Evolutionary conservation across 2,329 filamentous ascomycete genomes (phyloP).

Genomic region (Raffaelea arxii): DNA sequence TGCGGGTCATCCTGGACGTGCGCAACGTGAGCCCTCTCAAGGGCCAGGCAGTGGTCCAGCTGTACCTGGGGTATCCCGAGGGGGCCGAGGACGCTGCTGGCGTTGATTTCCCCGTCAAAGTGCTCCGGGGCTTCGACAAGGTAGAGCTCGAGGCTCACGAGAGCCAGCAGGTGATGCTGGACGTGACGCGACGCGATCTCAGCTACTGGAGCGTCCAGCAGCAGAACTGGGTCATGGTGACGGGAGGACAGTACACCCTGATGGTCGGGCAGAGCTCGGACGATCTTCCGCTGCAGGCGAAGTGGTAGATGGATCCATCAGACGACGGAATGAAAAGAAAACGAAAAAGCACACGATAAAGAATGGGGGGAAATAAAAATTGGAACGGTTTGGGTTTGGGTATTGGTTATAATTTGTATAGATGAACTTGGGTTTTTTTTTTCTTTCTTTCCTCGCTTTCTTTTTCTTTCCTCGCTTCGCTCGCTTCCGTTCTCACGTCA

Average conservation of each 20-base stretch:
- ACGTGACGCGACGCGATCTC: conserved; percentile 41
- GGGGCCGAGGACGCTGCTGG: conserved; percentile 4
- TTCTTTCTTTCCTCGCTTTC: too few species aligned
- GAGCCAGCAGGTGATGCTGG: conserved; percentile 30
- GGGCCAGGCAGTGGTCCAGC: conserved; percentile 36
- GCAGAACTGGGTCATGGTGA: conserved; percentile 37
- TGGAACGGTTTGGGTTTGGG: too few species aligned
- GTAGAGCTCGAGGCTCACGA: conserved; percentile 42
- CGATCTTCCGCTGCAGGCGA: conserved; percentile 10
- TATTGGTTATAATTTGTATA: too few species aligned
- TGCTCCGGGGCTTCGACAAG: conserved; percentile 68
- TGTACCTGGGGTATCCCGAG: conserved; percentile 35
- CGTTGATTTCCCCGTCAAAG: conserved; percentile 29
- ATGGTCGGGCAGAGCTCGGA: conserved; percentile 14
- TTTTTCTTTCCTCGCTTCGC: too few species aligned
- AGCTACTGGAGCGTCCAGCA: conserved; percentile 40
- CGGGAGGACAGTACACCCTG: conserved; percentile 10
- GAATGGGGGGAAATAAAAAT: too few species aligned
- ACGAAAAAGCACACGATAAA: too few species aligned
- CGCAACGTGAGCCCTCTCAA: conserved; percentile 39
- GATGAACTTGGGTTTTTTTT: too few species aligned
- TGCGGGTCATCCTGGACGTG: conserved; percentile 39
- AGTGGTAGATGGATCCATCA: too few species aligned
- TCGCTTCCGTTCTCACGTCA: too few species aligned
- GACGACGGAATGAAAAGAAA: too few species aligned